Evolutionary conservation across 2,329 filamentous ascomycete species (phyloP), one percentile per base, ranked within the genome.

Genomic region (Neopestalotiopsis clavispora): DNA sequence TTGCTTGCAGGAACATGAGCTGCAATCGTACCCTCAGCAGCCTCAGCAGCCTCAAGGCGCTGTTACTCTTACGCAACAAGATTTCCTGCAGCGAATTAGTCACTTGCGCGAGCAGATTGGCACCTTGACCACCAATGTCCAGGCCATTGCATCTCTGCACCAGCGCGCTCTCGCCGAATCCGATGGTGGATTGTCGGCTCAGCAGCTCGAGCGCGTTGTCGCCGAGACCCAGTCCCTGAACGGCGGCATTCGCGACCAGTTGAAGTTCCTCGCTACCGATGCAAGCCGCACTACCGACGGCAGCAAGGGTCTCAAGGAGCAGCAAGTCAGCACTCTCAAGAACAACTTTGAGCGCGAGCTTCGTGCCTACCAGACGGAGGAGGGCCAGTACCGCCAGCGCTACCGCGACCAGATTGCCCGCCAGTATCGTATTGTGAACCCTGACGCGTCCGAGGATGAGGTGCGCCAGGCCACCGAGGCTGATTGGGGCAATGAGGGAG

Each of bases 371-470:
- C 86, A 91, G 77, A 83, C 87, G 73, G 90, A 93, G 77, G 93
- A 96, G 84, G 84, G 87, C 69, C 85, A 87, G 60, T 95, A 94
- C 83, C 87, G 89, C 76, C 85, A 89, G 77, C 85, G 90, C 72
- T 94, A 94, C 80, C 88, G 91, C 70, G 91, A 94, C 72, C 92
- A 94, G 79, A 94, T 95, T 77, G 89, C 89, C 69, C 87, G 93
- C 75, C 93, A 96, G 80, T 95, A 93, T 80, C 86, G 89, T 68
- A 94, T 95, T 77, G 92, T 94, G 73, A 94, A 94, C 78, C 93
- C 93, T 65, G 90, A 94, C 59, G 93, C 93, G n/a, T 87, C 87
- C 63, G 92, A 94, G 69, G 83, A 87, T 1, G 91, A 95, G 80
- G 90, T 95, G 2, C 83, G 86, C 63, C 84, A 93, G 78, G 92